Evolutionary conservation across 2,329 filamentous ascomycete species (phyloP).

Genomic region (Aspergillus luchuensis): DNA sequence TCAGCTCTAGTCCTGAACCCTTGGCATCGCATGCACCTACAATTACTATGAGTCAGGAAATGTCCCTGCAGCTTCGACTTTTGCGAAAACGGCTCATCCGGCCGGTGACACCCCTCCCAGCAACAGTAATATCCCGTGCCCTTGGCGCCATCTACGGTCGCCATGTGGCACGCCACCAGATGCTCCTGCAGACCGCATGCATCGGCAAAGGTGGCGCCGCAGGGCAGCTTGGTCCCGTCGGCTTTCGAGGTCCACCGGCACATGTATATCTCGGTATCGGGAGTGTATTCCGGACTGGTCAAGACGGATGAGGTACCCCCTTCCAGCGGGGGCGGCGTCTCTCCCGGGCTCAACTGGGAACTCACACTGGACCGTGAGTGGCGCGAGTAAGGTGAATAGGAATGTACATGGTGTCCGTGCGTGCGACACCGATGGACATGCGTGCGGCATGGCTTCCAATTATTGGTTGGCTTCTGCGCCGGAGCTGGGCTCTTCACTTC

Average conservation of each 20-base stretch:
- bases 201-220: slow-evolving; percentile 40
- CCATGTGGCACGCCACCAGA: slow-evolving; percentile 40
- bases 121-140: slow-evolving; percentile 49
- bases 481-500: neutral
- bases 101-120: slow-evolving; percentile 47
- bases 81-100: slow-evolving; percentile 47
- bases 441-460: slow-evolving; percentile 32
- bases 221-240: slow-evolving; percentile 32
- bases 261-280: slow-evolving; percentile 38
- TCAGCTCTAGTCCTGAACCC: slow-evolving; percentile 6
- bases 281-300: slow-evolving; percentile 39
- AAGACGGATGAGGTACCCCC: slow-evolving; percentile 37
- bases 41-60: slow-evolving; percentile 49
- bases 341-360: slow-evolving; percentile 41
- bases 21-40: slow-evolving; percentile 26
- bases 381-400: slow-evolving; percentile 39
- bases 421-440: slow-evolving; percentile 36
- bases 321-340: slow-evolving; percentile 41
- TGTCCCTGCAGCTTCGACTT: slow-evolving; percentile 50
- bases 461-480: neutral
- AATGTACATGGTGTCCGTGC: slow-evolving; percentile 39
- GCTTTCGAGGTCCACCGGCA: slow-evolving; percentile 40
- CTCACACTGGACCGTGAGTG: slow-evolving; percentile 41
- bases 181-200: slow-evolving; percentile 44
- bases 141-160: slow-evolving; percentile 39